Conservation (phyloP, 2,329 filamentous ascomycete species). For the Fusarium tanahbumbuense region DNA sequence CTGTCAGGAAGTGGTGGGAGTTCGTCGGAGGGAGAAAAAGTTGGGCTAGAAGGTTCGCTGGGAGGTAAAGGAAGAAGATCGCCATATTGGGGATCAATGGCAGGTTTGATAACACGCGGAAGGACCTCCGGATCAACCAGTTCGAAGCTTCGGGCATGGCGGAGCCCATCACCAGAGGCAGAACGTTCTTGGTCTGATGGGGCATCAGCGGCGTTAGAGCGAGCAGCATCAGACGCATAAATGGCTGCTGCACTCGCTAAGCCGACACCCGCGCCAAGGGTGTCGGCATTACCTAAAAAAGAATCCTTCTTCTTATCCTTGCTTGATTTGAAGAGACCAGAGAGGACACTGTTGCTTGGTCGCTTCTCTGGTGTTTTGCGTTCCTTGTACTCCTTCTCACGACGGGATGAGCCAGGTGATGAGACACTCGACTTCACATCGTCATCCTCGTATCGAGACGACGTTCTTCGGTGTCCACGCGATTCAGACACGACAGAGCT, state of each 20-base stretch:
- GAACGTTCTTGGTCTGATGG: conserved; percentile 54
- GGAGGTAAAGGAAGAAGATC: conserved; percentile 73
- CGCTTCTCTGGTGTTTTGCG: conserved; percentile 53
- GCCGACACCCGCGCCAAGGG: conserved; percentile 77
- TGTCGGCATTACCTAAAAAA: conserved; percentile 81
- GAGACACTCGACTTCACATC: conserved; percentile 60
- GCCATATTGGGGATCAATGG: conserved; percentile 74
- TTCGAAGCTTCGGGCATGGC: conserved; percentile 48
- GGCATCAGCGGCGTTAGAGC: conserved; percentile 60
- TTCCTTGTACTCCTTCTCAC: conserved; percentile 48
- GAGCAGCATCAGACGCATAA: conserved; percentile 54
- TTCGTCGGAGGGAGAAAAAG: conserved; percentile 48
- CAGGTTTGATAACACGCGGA: conserved; percentile 69
- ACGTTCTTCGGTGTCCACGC: conserved; percentile 46
- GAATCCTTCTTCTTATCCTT: conserved; percentile 61
- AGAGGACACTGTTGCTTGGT: conserved; percentile 59
- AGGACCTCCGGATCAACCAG: conserved; percentile 68
- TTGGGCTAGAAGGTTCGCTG: conserved; percentile 65
- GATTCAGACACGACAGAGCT: conserved; percentile 63
- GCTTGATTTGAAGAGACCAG: conserved; percentile 61
- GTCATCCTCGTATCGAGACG: conserved; percentile 58
- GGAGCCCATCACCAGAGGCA: conserved; percentile 40
- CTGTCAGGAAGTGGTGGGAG: conserved; percentile 70
- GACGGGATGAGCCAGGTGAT: conserved; percentile 50
- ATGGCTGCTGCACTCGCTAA: conserved; percentile 63